Percentiles rank a stretch among this genome's conserved stretches.
Evolutionary conservation across 2,329 filamentous ascomycete species (phyloP).

Genomic region (Sporothrix humicola): DNA sequence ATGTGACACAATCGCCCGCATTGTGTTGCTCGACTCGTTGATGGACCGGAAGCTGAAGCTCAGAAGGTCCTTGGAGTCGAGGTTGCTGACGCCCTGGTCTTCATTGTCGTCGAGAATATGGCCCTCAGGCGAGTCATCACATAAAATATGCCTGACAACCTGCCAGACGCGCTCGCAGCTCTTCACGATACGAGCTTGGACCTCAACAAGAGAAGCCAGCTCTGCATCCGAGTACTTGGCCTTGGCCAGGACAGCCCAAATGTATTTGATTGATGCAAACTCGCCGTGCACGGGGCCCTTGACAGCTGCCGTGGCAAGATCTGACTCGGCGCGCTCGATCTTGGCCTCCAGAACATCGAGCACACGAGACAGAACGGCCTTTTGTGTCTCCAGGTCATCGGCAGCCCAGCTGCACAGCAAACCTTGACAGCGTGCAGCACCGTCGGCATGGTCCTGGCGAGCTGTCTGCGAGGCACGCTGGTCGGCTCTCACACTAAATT

Average conservation of each 20-base stretch:
- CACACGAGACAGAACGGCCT: constrained; percentile 62
- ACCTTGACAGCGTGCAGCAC: constrained; percentile 77
- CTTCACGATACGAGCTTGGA: constrained; percentile 63
- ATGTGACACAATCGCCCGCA: constrained; percentile 66
- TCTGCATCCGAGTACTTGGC: constrained; percentile 49
- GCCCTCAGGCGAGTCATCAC: constrained; percentile 93
- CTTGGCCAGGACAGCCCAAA: constrained; percentile 58
- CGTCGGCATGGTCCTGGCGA: constrained; percentile 90
- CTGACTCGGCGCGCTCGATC: constrained; percentile 63
- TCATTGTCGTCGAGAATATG: constrained; percentile 79
- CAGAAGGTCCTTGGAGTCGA: constrained; percentile 84
- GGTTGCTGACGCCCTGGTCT: constrained; percentile 62
- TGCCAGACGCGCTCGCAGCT: constrained; percentile 76
- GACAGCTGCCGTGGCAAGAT: constrained; percentile 70
- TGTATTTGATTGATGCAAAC: constrained; percentile 69
- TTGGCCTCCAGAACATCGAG: constrained; percentile 68
- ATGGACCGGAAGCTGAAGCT: constrained; percentile 95
- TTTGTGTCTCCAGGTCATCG: constrained; percentile 48
- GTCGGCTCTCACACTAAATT: constrained; percentile 61
- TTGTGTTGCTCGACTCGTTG: constrained; percentile 86
- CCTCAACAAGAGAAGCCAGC: constrained; percentile 45
- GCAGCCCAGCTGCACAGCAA: constrained; percentile 66
- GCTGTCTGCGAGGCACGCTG: constrained; percentile 70
- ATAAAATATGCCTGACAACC: constrained; percentile 77
- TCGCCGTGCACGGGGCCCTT: constrained; percentile 72